Evolutionary conservation across 2,329 filamentous ascomycete species (phyloP).

Genomic region (Aspergillus spinulosporus): DNA sequence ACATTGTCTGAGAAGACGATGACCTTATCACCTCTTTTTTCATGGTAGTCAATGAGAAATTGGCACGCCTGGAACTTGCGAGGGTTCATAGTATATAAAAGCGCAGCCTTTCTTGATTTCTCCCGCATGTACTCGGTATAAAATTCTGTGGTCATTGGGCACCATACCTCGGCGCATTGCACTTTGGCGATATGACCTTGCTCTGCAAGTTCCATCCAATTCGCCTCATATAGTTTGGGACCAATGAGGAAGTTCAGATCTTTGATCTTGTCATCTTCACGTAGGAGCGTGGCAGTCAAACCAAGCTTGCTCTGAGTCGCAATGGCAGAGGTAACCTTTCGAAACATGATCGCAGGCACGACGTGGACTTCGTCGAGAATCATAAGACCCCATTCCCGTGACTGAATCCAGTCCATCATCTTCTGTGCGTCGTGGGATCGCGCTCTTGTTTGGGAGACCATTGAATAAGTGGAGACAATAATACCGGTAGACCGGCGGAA

Average conservation of each 20-base stretch:
- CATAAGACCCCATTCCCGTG: conserved; percentile 95
- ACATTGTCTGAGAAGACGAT: conserved; percentile 99
- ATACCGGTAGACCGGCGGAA: conserved; percentile 91
- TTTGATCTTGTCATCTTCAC: conserved; percentile 97
- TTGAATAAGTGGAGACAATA: conserved; percentile 96
- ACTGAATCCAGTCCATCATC: conserved; percentile 92
- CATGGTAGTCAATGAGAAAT: conserved; percentile 97
- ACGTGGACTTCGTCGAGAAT: conserved; percentile 97
- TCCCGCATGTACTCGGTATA: conserved; percentile 87
- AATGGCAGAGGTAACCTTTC: conserved; percentile 88
- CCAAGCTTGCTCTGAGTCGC: conserved; percentile 95
- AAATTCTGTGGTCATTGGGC: conserved; percentile 97
- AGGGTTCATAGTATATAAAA: conserved; percentile 96
- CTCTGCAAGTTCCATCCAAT: conserved; percentile 98
- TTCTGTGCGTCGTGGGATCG: conserved; percentile 91
- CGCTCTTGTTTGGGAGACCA: conserved; percentile 88
- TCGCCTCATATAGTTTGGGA: conserved; percentile 95
- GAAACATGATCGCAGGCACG: conserved; percentile 93
- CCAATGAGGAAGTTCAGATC: conserved; percentile 97
- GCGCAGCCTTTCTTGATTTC: conserved; percentile 63
- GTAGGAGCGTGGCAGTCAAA: conserved; percentile 85
- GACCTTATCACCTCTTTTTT: conserved; percentile 91
- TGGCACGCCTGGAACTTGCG: conserved; percentile 96
- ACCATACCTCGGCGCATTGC: conserved; percentile 98
- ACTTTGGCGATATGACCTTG: conserved; percentile 96